These are phyloP conservation scores for Tetradesmus obliquus DNA, from an alignment of 139 green algal genomes.

Conservation along the genomic window DNA sequence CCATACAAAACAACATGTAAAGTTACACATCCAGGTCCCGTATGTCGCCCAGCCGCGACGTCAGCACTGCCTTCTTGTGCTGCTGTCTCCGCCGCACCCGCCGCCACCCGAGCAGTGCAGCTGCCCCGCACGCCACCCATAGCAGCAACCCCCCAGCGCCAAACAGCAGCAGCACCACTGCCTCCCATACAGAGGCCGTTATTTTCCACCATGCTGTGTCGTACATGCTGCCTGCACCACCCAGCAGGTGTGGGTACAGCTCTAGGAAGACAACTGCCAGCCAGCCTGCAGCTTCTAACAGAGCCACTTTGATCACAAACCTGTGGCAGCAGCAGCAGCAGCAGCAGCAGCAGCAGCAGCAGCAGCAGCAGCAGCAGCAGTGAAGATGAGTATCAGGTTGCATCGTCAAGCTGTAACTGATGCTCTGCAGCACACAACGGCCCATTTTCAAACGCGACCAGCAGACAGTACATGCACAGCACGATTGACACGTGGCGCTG, in stretches of 20 bases:
- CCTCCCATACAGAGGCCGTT: constrained; percentile 68
- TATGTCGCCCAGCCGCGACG: constrained; percentile 4
- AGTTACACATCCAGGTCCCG: constrained; percentile 40
- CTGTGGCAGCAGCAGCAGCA: constrained; percentile 66
- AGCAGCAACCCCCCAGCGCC: background rate
- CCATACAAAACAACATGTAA: background rate
- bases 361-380: constrained; percentile 49
- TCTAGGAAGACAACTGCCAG: constrained; percentile 79
- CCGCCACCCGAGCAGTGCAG: background rate
- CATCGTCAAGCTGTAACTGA: too few relatives aligned
- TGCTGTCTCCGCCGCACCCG: background rate
- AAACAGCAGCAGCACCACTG: constrained; percentile 51
- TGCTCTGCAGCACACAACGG: too few relatives aligned
- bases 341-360: constrained; percentile 52
- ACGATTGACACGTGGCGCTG: too few relatives aligned
- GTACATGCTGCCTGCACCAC: constrained; percentile 62
- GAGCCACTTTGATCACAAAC: constrained; percentile 30
- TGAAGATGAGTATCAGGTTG: background rate
- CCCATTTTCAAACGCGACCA: too few relatives aligned
- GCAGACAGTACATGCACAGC: too few relatives aligned
- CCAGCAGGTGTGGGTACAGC: constrained; percentile 46
- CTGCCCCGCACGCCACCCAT: background rate
- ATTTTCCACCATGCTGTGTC: constrained; percentile 67
- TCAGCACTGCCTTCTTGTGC: constrained; percentile 13
- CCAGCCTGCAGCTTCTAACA: constrained; percentile 77